Conservation (phyloP, 192 early-diverging fungal genomes). For the Coemansia sp. region DNA sequence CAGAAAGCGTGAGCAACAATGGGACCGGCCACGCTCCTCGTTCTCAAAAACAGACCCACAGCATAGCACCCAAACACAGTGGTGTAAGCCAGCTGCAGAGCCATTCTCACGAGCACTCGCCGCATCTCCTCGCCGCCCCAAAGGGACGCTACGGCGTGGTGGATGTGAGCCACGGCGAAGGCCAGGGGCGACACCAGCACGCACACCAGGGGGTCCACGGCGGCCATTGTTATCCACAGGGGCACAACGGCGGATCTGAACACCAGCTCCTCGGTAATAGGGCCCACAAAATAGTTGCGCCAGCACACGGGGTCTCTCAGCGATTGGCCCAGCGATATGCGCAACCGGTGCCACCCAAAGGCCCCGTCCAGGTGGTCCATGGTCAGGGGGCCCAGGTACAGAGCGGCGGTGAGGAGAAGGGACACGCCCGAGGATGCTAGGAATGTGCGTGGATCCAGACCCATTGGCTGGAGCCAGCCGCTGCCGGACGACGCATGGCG, state of each 20-base stretch:
- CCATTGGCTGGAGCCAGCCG: too few species aligned
- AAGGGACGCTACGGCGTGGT: conserved; percentile 17
- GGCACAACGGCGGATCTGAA: conserved; percentile 28
- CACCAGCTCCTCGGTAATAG: conserved; percentile 42
- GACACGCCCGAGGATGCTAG: conserved; percentile 18
- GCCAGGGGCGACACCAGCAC: conserved; percentile 35
- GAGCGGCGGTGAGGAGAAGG: conserved; percentile 7
- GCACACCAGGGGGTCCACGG: neutral
- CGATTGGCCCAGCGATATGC: neutral
- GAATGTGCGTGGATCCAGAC: conserved; percentile 1
- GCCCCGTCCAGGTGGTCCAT: conserved; percentile 26
- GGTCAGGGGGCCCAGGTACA: conserved; percentile 41
- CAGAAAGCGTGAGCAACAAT: conserved; percentile 32
- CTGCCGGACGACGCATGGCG: too few species aligned
- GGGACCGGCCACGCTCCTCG: conserved; percentile 23
- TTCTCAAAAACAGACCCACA: conserved; percentile 21
- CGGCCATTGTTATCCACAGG: conserved; percentile 20
- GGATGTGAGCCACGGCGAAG: conserved; percentile 43
- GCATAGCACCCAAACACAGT: conserved; percentile 46
- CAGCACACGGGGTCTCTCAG: neutral
- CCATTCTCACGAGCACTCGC: neutral
- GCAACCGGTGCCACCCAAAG: conserved; percentile 6
- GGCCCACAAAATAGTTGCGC: conserved; percentile 39
- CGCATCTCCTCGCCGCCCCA: neutral
- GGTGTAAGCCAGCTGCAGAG: conserved; percentile 38